Base-by-base conservation (phyloP, 1,284 basidiomycete genomes). In the Mycena sp. region DNA sequence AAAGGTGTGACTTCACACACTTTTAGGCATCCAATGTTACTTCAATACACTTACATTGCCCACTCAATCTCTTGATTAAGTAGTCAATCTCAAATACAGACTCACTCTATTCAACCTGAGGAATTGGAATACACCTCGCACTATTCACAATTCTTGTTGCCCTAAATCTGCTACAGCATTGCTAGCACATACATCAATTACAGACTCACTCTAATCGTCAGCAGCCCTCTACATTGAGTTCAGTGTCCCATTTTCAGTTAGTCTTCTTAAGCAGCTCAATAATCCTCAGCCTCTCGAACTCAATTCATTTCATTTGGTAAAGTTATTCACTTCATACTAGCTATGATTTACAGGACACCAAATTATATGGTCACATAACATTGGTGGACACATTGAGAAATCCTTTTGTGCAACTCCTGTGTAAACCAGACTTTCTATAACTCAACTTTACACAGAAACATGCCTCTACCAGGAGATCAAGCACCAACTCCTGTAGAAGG, bases 61-160 rank as follows among this genome's bases (percentile, higher is more conserved):
- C 32, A 35, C 32, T 35, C 32, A 35, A 35, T 35, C 32, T 35
- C 32, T 35, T 14, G 32, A 35, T 35, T 35, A 35, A 35, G 32
- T 35, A 9, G 32, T 14, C 32, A 35, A 35, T 14, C 14, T 14
- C 32, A 14, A 35, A 35, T 35, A 35, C 32, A 14, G 9, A 35
- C 14, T 14, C 14, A 14, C 32, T 35, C 32, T 35, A 35, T 35
- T 35, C 32, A 35, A 9, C 7, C 14, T 35, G 32, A 35, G 32
- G 32, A 35, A 35, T 35, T 35, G 14, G 14, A 14, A 9, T 35
- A 35, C 32, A 14, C 32, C 14, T 14, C 14, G 28, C 46, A 17
- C 46, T 48, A 48, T 17, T 30, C 28, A n/a, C 44, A 48, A 48
- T 48, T 48, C 46, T 48, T 48, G 46, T 48, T 48, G 46, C 30